Percentiles rank a stretch among this genome's conserved stretches.
Conservation (phyloP, 1,284 basidiomycete species). For the Tranzscheliella williamsii region DNA sequence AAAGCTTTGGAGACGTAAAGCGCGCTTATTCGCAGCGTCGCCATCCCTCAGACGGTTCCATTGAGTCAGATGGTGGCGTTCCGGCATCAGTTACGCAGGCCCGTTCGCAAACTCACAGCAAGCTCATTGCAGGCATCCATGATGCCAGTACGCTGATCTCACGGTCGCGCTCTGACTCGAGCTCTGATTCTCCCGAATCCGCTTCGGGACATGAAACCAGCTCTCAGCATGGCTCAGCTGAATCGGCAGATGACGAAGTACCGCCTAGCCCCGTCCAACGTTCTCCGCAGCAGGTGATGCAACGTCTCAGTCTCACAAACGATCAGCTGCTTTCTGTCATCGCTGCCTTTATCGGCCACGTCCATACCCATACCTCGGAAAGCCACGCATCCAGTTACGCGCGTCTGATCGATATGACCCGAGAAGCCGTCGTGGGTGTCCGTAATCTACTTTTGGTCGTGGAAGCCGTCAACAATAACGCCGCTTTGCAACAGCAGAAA, state of each 20-base stretch:
- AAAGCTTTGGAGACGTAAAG: slow-evolving; percentile 18
- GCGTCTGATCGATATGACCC: slow-evolving; percentile 88
- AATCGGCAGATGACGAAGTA: slow-evolving; percentile 68
- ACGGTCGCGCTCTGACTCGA: slow-evolving; percentile 29
- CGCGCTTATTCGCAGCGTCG: slow-evolving; percentile 17
- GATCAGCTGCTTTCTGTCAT: slow-evolving; percentile 79
- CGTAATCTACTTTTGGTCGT: slow-evolving; percentile 88
- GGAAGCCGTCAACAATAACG: slow-evolving; percentile 67
- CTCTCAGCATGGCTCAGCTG: slow-evolving; percentile 66
- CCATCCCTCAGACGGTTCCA: slow-evolving; percentile 32
- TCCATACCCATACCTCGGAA: slow-evolving; percentile 84
- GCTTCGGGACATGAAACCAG: slow-evolving; percentile 60
- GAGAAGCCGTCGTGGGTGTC: slow-evolving; percentile 89
- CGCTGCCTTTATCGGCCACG: slow-evolving; percentile 94
- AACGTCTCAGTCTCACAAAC: slow-evolving; percentile 67
- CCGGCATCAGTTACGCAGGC: slow-evolving; percentile 26
- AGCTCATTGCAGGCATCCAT: slow-evolving; percentile 9
- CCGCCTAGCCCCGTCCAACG: slow-evolving; percentile 69
- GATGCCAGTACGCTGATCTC: slow-evolving; percentile 2
- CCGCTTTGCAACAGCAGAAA: slow-evolving; percentile 24
- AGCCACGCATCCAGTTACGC: slow-evolving; percentile 85
- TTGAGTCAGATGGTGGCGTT: slow-evolving; percentile 18
- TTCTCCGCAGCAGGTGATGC: slow-evolving; percentile 67
- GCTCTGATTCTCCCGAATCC: slow-evolving; percentile 41
- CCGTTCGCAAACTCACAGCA: slow-evolving; percentile 23